Evolutionary conservation across 1,284 basidiomycete genomes (phyloP).

Genomic region (Boletus mariae): DNA sequence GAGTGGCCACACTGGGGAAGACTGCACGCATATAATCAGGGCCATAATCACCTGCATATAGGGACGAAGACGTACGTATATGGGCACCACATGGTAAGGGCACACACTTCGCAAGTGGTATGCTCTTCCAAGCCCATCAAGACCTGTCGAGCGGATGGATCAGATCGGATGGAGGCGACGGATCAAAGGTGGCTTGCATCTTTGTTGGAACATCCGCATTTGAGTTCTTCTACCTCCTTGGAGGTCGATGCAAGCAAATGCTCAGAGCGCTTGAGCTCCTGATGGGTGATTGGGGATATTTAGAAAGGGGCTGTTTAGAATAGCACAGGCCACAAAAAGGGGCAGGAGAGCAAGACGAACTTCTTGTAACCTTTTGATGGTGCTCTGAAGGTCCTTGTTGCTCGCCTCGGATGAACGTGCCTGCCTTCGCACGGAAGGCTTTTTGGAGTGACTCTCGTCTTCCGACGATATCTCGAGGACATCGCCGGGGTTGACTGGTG

Average conservation of each 20-base stretch:
- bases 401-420: neutral
- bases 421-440: slow-evolving; percentile 5
- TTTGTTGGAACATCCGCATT: slow-evolving; percentile 9
- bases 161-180: neutral
- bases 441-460: slow-evolving; percentile 21
- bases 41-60: neutral
- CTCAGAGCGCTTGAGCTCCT: slow-evolving; percentile 19
- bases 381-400: slow-evolving; percentile 14
- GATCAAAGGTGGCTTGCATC: slow-evolving; percentile 2
- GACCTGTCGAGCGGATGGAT: slow-evolving; percentile 12
- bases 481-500: slow-evolving; percentile 8
- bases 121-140: slow-evolving; percentile 45
- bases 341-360: slow-evolving; percentile 8
- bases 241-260: slow-evolving; percentile 7
- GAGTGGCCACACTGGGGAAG: slow-evolving; percentile 65
- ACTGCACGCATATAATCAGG: slow-evolving; percentile 32
- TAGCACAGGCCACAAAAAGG: neutral
- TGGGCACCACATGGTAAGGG: slow-evolving; percentile 57
- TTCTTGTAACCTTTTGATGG: slow-evolving; percentile 22
- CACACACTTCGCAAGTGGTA: slow-evolving; percentile 61
- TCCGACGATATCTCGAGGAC: slow-evolving; percentile 32
- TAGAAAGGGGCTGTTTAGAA: neutral
- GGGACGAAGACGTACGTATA: slow-evolving; percentile 46
- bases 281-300: too few relatives aligned
- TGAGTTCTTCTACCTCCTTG: slow-evolving; percentile 22